Conservation (phyloP, 2,329 filamentous ascomycete species). For the Blastomyces emzantsi region DNA sequence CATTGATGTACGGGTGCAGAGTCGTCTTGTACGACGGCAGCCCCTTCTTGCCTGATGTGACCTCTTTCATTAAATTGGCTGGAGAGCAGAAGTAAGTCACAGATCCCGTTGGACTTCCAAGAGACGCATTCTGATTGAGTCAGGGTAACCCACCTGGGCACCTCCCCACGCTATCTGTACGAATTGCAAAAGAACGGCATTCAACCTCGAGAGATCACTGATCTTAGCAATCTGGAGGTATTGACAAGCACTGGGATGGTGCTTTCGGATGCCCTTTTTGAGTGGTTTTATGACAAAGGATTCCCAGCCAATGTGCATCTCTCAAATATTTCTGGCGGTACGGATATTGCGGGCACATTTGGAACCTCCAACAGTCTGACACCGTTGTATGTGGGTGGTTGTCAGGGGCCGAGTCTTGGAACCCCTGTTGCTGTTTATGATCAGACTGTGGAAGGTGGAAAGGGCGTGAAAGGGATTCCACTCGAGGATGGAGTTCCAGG, state of each 20-base stretch:
- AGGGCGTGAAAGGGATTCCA: slow-evolving; percentile 41
- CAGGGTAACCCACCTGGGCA: slow-evolving; percentile 62
- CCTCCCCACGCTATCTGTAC: slow-evolving; percentile 66
- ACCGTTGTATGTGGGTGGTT: slow-evolving; percentile 55
- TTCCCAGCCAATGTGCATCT: slow-evolving; percentile 62
- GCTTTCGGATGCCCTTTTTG: slow-evolving; percentile 63
- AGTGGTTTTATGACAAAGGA: slow-evolving; percentile 67
- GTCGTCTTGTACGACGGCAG: slow-evolving; percentile 74
- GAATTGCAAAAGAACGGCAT: slow-evolving; percentile 60
- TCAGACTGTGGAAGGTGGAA: slow-evolving; percentile 36
- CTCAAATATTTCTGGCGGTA: slow-evolving; percentile 66
- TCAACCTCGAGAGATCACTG: slow-evolving; percentile 51
- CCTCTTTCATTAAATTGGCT: slow-evolving; percentile 54
- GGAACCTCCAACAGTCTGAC: slow-evolving; percentile 54
- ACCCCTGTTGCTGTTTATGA: slow-evolving; percentile 55
- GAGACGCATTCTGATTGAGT: slow-evolving; percentile 1
- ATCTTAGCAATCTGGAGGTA: slow-evolving; percentile 52
- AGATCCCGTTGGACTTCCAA: not conserved
- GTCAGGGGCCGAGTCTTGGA: slow-evolving; percentile 46
- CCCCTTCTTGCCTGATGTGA: slow-evolving; percentile 62
- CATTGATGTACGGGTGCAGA: slow-evolving; percentile 52
- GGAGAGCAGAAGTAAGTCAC: slow-evolving; percentile 43
- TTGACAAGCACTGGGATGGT: slow-evolving; percentile 77
- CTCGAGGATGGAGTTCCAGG: slow-evolving; percentile 58
- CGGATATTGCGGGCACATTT: slow-evolving; percentile 51